Evolutionary conservation across 768 basidiomycete species (phyloP).

Genomic region (Auricularia cornea): DNA sequence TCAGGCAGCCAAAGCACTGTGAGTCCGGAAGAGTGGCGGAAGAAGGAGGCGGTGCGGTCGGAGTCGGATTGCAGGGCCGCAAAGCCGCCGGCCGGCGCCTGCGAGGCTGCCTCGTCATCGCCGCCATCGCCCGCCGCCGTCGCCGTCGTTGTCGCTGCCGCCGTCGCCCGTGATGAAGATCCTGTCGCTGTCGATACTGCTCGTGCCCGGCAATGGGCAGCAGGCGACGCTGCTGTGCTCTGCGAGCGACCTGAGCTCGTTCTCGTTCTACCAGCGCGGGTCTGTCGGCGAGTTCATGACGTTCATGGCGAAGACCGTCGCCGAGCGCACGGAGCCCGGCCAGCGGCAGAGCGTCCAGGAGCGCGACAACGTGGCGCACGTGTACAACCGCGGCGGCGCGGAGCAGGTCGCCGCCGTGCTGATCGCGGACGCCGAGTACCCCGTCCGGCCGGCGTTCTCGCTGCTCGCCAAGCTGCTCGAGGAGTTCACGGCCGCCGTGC

Average conservation of each 20-base stretch:
- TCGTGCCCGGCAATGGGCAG: background rate
- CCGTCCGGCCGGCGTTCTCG: conserved; percentile 93
- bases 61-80: too few relatives aligned
- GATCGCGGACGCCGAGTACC: conserved; percentile 93
- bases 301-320: conserved; percentile 90
- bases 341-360: conserved; percentile 93
- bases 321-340: conserved; percentile 73
- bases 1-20: too few relatives aligned
- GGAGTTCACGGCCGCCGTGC: conserved; percentile 78
- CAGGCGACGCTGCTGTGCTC: conserved; percentile 50
- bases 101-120: too few relatives aligned
- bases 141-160: too few relatives aligned
- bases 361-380: conserved; percentile 87
- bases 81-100: too few relatives aligned
- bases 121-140: too few relatives aligned
- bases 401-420: conserved; percentile 78
- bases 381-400: conserved; percentile 83
- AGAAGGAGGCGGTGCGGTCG: too few relatives aligned
- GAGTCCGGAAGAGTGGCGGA: too few relatives aligned
- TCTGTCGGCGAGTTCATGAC: conserved; percentile 86
- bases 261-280: conserved; percentile 89
- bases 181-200: background rate
- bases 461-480: conserved; percentile 88
- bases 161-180: background rate
- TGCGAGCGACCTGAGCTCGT: conserved; percentile 77